Evolutionary conservation across 1,284 basidiomycete species (phyloP), one percentile per base, ranked within the genome.

Genomic region (Clitocybe nebularis): DNA sequence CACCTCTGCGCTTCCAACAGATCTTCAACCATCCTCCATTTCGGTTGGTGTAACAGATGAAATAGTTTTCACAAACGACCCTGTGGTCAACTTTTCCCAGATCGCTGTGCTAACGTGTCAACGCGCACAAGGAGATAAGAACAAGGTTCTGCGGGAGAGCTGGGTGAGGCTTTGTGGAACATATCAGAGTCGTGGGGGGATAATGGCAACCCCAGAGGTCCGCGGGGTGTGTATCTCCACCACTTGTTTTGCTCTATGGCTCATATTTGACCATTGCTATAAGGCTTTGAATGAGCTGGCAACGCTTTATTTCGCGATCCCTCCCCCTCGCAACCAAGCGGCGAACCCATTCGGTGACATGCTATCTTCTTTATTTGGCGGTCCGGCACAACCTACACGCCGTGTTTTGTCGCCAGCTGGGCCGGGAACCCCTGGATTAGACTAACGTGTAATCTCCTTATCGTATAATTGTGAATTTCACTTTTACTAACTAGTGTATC

Each of bases 81-180:
- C 77, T 1, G 69, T 80, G 6, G 68, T 93, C 52, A 97, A 95
- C 61, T 95, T 93, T 62, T 71, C 84, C 2, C 93, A 97, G 58
- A 75, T 96, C 40, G 89, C 88, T 0, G 76, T 96, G 7, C 63
- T 84, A 39, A 84, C 85, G 4, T 90, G 89, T 49, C 92, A 95
- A 62, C 79, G 89, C 20, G 84, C 86, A 0, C 81, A 89, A 41
- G 84, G 87, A 32, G 72, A 82, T 47, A 76, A 81, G 63, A 79
- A 84, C 63, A 89, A 75, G 60, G 69, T 71, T 4, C 75, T 80
- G 62, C 72, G 84, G 24, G 87, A 90, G 57, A 84, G 81, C 24
- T 94, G 91, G 91, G 72, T 91, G 25, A 72, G 84, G 29, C 71
- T 94, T 35, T 88, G 86, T 48, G 82, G 85, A 34, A 84, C 88